Percentiles rank a stretch among this genome's conserved stretches.
Conservation (phyloP, 208 protist genomes). For the Trypanosomatidae sp. region DNA sequence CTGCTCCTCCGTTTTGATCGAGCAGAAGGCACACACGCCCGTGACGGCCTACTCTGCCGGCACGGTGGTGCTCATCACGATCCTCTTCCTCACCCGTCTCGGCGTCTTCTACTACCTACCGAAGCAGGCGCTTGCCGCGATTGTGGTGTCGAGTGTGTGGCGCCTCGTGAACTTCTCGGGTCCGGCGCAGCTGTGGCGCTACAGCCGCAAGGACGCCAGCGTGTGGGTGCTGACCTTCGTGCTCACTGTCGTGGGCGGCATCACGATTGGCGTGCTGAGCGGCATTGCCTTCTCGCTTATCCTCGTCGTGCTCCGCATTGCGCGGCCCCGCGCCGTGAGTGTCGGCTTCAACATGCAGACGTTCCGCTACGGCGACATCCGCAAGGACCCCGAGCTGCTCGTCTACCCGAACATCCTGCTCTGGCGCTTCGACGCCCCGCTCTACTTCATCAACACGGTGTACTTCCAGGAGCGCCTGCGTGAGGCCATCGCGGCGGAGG, state of each 20-base stretch:
- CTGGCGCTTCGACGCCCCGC: conserved; percentile 62
- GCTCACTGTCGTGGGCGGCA: conserved; percentile 50
- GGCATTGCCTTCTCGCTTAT: conserved; percentile 55
- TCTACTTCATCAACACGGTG: conserved; percentile 55
- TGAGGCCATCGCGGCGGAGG: conserved; percentile 38
- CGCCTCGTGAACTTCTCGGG: conserved; percentile 52
- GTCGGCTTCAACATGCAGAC: conserved; percentile 59
- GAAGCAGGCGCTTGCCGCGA: conserved; percentile 55
- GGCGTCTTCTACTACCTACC: conserved; percentile 62
- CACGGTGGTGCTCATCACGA: conserved; percentile 42
- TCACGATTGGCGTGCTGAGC: conserved; percentile 52
- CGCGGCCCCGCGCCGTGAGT: conserved; percentile 45
- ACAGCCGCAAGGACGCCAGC: conserved; percentile 50
- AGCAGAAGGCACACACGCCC: no score
- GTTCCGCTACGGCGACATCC: conserved; percentile 48
- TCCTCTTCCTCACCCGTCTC: conserved; percentile 43
- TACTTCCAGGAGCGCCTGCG: conserved; percentile 62
- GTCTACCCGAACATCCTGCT: conserved; percentile 65
- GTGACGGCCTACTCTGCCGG: conserved; percentile 37
- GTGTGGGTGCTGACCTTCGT: conserved; percentile 62
- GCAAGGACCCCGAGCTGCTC: conserved; percentile 57
- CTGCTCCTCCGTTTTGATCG: conserved; percentile 49
- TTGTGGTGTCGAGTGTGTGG: conserved; percentile 51
- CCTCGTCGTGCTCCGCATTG: conserved; percentile 58
- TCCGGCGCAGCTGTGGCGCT: conserved; percentile 36